Evolutionary conservation across 2,329 filamentous ascomycete species (phyloP).

Genomic region (Arthrobotrys conoides): DNA sequence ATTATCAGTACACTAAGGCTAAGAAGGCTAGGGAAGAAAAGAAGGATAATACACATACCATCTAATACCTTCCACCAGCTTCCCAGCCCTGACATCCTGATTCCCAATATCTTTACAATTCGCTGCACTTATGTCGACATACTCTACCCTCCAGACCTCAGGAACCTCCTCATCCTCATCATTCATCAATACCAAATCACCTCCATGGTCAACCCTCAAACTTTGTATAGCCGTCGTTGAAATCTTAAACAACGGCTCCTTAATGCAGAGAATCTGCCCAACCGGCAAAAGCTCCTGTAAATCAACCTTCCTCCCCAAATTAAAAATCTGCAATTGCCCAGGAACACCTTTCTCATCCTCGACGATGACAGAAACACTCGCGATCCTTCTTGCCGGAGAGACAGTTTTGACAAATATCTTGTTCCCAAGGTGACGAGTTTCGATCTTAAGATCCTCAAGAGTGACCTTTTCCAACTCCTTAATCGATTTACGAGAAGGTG

Average conservation of each 20-base stretch:
- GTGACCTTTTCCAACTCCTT: conserved; percentile 10
- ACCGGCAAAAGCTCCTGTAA: conserved; percentile 28
- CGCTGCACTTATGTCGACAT: neutral
- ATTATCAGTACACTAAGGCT: neutral
- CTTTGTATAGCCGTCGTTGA: conserved; percentile 29
- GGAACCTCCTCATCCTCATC: conserved; percentile 33
- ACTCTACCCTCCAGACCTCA: conserved; percentile 18
- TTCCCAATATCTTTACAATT: conserved; percentile 39
- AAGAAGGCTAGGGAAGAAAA: neutral
- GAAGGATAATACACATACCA: conserved; percentile 23
- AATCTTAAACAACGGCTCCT: conserved; percentile 44
- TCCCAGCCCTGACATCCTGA: conserved; percentile 10
- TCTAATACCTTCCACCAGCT: conserved; percentile 28
- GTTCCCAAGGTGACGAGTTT: conserved; percentile 18
- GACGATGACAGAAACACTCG: conserved; percentile 15
- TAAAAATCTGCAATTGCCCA: conserved; percentile 38
- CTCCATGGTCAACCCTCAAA: conserved; percentile 42
- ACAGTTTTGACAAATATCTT: conserved; percentile 36
- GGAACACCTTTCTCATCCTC: conserved; percentile 31
- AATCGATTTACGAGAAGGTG: neutral
- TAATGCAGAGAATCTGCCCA: conserved; percentile 35
- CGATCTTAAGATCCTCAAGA: conserved; percentile 19
- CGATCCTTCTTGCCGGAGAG: conserved; percentile 5
- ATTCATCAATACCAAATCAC: conserved; percentile 42
- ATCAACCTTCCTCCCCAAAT: neutral